phyloP scores from a whole-genome alignment of 1,139 yeast genomes.

The Sugiyamaella neomexicana region DNA sequence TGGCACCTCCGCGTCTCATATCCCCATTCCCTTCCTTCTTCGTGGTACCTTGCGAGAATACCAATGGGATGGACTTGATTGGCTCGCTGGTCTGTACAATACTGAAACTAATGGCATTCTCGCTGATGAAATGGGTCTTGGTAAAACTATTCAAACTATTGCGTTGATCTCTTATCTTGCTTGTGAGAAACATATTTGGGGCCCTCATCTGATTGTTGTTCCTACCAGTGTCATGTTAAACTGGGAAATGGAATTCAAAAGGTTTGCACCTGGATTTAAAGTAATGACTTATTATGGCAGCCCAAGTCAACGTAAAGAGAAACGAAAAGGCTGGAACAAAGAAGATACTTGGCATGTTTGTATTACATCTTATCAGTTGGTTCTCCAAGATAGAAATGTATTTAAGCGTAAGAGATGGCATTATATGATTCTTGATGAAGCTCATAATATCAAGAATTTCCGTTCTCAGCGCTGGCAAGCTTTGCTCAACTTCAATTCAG shows the following conservation, averaged over 20 bases:
- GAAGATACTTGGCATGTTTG: constrained; percentile 96
- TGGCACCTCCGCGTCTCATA: constrained; percentile 20
- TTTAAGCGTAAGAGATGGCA: constrained; percentile 93
- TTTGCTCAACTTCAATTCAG: constrained; percentile 86
- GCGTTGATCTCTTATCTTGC: constrained; percentile 85
- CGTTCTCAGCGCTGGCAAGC: constrained; percentile 98
- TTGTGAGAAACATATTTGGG: constrained; percentile 93
- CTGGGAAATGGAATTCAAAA: constrained; percentile 99
- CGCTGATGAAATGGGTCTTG: constrained; percentile 99
- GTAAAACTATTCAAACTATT: constrained; percentile 95
- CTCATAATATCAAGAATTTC: constrained; percentile 95
- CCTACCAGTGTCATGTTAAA: constrained; percentile 98
- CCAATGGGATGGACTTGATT: constrained; percentile 93
- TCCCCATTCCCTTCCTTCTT: constrained; percentile 48
- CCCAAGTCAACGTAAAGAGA: constrained; percentile 96
- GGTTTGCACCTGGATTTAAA: constrained; percentile 98
- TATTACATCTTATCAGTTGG: constrained; percentile 93
- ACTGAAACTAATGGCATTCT: constrained; percentile 93
- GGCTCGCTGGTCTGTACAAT: constrained; percentile 93
- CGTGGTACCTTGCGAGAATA: constrained; percentile 86
- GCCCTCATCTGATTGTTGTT: constrained; percentile 94
- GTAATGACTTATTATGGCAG: constrained; percentile 94
- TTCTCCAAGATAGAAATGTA: constrained; percentile 93
- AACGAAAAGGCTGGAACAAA: constrained; percentile 96
- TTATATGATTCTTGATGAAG: constrained; percentile 96